Percentiles rank a stretch among this genome's conserved stretches.
Evolutionary conservation across 352 stramenopile genomes (phyloP).

Genomic region (Aphanomyces astaci): DNA sequence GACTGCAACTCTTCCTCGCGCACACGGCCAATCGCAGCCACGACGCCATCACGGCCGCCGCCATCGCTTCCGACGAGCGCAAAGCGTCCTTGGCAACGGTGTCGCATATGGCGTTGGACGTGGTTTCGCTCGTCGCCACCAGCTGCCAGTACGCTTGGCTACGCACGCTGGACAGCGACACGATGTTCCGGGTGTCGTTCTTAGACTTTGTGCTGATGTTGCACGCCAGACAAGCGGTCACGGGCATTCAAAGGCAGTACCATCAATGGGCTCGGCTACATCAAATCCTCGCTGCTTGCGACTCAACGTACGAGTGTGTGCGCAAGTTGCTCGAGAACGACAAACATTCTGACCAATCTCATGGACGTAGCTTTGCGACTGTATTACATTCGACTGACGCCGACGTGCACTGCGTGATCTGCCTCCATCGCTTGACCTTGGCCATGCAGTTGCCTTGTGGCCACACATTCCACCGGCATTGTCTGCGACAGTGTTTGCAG

Average conservation of each 20-base stretch:
- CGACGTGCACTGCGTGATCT: background rate
- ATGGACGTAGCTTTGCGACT: background rate
- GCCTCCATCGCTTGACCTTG: background rate
- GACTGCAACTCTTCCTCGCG: background rate
- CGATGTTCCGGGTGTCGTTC: background rate
- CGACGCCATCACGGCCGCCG: background rate
- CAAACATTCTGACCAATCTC: background rate
- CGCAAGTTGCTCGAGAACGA: too few relatives aligned
- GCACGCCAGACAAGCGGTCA: background rate
- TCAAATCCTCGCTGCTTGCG: background rate
- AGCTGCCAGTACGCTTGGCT: background rate
- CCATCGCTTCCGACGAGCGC: background rate
- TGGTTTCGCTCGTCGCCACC: background rate
- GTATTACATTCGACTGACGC: background rate
- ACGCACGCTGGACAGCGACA: background rate
- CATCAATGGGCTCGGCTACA: background rate
- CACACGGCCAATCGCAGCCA: background rate
- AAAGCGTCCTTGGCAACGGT: background rate
- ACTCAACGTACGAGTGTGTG: background rate
- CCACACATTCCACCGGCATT: background rate
- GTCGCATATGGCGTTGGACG: background rate
- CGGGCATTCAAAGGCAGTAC: background rate
- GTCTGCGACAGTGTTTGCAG: conserved; percentile 5
- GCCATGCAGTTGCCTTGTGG: background rate
- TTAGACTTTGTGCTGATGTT: background rate